Evolutionary conservation across 2,329 filamentous ascomycete genomes (phyloP), one percentile per base, ranked within the genome.

Genomic region (Fusarium floridanum): DNA sequence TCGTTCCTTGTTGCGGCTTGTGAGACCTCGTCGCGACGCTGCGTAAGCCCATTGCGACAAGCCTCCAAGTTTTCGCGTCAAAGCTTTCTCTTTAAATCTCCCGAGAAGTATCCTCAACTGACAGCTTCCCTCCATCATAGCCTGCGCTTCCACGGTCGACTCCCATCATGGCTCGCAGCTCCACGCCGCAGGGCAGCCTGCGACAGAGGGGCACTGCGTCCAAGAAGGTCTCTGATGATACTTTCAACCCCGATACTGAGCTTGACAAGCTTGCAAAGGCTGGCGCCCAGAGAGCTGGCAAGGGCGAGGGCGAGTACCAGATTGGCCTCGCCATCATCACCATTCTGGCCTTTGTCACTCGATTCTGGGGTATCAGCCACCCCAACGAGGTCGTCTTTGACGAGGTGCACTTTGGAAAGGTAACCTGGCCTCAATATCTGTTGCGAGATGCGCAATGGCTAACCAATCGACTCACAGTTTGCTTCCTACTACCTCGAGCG

Each of bases 341-440:
- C 2, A 80, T 91, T 32, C 86, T 98, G 76, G 96, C 95, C 60
- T 98, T 99, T 81, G 81, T 95, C 72, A 98, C 97, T 57, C 90
- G 97, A 72, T 99, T 99, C 88, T 98, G 94, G 91, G 95, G 95
- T 73, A 98, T 99, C 82, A 94, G 90, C 82, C 95, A 98, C 84
- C 97, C 97, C 17, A 92, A 97, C 81, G 94, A 98, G 86, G 97
- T 99, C 66, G 97, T 99, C 60, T 99, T 99, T 81, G 97, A 99
- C 82, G 97, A 99, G 85, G 97, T 99, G 67, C 97, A 99, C 86
- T 99, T 99, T 84, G 97, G 97, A 86, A 99, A 99, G 93, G 96
- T 98, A 88, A 69, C 88, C 79, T 39, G 7, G 17, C 53, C 29
- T 22, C 14, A n/a, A 24, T 22, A 12, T 45, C 27, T n/a, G 17